phyloP scores from a whole-genome alignment of 805 yeast species.

The Peterozyma xylosa region DNA sequence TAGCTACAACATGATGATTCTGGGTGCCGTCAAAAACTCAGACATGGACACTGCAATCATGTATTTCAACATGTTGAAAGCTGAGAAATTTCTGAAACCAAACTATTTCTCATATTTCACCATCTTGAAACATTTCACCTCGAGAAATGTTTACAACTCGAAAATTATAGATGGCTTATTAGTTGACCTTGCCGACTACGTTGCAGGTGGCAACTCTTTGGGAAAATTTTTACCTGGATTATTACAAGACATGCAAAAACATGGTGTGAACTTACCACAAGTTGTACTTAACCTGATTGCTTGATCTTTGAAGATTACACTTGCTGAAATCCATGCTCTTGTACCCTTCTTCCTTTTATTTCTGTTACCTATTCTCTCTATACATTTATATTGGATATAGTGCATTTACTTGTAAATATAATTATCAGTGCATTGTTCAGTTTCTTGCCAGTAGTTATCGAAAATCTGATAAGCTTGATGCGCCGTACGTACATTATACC shows the following conservation, averaged over 20 bases:
- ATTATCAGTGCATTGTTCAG: no score
- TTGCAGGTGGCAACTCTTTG: constrained; percentile 17
- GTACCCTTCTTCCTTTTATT: no score
- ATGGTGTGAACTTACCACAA: constrained; percentile 16
- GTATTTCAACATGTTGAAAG: constrained; percentile 29
- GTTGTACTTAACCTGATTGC: constrained; percentile 5
- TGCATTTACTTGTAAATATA: no score
- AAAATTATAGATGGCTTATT: constrained; percentile 27
- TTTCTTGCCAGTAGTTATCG: no score
- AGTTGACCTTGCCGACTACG: constrained; percentile 25
- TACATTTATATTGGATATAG: no score
- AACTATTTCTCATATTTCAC: constrained; percentile 43
- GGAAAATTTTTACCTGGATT: constrained; percentile 34
- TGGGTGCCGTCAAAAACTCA: constrained; percentile 36
- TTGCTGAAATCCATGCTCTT: neutral
- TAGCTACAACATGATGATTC: constrained; percentile 38
- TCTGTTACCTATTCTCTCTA: no score
- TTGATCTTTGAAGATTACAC: neutral
- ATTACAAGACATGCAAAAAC: constrained; percentile 15
- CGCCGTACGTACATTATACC: no score
- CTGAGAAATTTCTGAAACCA: constrained; percentile 23
- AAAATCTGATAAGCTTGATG: no score
- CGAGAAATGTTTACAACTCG: constrained; percentile 16
- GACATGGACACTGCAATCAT: constrained; percentile 28
- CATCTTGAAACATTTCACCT: constrained; percentile 28